A percentile compares a stretch with the other conserved stretches of the same genome.
phyloP scores from a whole-genome alignment of 2,329 filamentous ascomycete species.

The Bretziella fagacearum region DNA sequence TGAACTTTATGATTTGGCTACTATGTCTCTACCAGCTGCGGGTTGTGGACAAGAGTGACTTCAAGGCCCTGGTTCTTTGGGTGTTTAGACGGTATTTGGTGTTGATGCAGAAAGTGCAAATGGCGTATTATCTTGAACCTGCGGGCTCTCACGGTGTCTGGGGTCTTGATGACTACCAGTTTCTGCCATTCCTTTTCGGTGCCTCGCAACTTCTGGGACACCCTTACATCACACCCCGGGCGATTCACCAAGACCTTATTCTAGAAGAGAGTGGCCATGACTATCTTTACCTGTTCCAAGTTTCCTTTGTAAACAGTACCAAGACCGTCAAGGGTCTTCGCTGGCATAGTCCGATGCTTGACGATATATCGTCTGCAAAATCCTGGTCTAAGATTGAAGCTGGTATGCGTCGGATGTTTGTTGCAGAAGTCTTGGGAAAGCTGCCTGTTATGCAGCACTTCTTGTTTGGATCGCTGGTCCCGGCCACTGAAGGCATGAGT shows the following conservation, averaged over 20 bases:
- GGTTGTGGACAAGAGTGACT: slow-evolving; percentile 46
- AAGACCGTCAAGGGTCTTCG: slow-evolving; percentile 89
- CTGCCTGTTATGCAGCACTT: slow-evolving; percentile 98
- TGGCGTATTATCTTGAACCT: slow-evolving; percentile 89
- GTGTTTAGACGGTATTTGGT: slow-evolving; percentile 70
- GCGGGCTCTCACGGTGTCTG: slow-evolving; percentile 95
- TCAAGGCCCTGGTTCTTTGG: slow-evolving; percentile 55
- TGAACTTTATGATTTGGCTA: slow-evolving; percentile 94
- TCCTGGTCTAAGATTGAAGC: slow-evolving; percentile 84
- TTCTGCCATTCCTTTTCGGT: slow-evolving; percentile 87
- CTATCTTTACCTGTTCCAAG: slow-evolving; percentile 83
- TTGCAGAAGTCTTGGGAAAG: slow-evolving; percentile 81
- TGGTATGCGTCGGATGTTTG: slow-evolving; percentile 95
- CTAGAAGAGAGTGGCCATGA: slow-evolving; percentile 73
- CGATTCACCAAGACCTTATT: slow-evolving; percentile 73
- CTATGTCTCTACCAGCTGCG: slow-evolving; percentile 76
- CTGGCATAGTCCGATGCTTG: slow-evolving; percentile 97
- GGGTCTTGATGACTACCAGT: slow-evolving; percentile 96
- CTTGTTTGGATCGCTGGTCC: slow-evolving; percentile 71
- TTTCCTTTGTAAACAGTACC: slow-evolving; percentile 84
- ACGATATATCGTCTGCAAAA: slow-evolving; percentile 84
- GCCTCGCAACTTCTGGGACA: slow-evolving; percentile 80
- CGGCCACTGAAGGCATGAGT: slow-evolving; percentile 69
- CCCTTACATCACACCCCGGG: slow-evolving; percentile 58
- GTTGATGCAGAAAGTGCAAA: slow-evolving; percentile 77